Evolutionary conservation across 202 grass and related monocot species (phyloP).

Genomic region (Schoenoplectus tabernaemontani): DNA sequence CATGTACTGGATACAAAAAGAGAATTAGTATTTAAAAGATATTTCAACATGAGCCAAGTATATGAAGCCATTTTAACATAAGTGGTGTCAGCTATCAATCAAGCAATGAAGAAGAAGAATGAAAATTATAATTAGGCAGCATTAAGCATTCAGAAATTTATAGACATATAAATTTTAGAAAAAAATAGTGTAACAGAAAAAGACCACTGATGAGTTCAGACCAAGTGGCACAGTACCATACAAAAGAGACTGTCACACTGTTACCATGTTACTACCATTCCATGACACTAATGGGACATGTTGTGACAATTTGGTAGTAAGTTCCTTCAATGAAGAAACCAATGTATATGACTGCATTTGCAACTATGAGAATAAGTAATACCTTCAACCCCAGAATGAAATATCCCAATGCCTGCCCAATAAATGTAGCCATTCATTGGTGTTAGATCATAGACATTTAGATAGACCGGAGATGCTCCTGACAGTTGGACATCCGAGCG

Average conservation of each 20-base stretch:
- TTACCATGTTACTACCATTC: background rate
- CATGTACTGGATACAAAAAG: slow-evolving; percentile 31
- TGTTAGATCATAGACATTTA: slow-evolving; percentile 96
- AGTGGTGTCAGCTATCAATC: background rate
- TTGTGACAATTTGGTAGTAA: background rate
- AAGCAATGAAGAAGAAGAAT: background rate
- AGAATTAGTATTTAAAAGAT: background rate
- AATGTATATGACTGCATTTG: background rate
- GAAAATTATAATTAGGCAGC: background rate
- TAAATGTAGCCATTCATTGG: slow-evolving; percentile 98
- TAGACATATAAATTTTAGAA: background rate
- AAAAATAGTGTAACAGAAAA: background rate
- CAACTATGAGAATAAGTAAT: slow-evolving; percentile 11
- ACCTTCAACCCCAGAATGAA: slow-evolving; percentile 98
- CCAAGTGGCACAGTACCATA: background rate
- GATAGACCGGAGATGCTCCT: slow-evolving; percentile 71
- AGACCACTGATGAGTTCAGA: background rate
- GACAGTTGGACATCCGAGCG: slow-evolving; percentile 49
- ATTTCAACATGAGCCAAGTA: background rate
- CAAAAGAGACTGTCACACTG: background rate
- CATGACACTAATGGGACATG: background rate
- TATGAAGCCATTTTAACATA: background rate
- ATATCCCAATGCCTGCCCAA: slow-evolving; percentile 94
- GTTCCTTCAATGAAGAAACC: background rate
- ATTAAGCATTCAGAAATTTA: background rate